Evolutionary conservation across 495 filamentous ascomycete species (phyloP).

Genomic region (Podospora australis): DNA sequence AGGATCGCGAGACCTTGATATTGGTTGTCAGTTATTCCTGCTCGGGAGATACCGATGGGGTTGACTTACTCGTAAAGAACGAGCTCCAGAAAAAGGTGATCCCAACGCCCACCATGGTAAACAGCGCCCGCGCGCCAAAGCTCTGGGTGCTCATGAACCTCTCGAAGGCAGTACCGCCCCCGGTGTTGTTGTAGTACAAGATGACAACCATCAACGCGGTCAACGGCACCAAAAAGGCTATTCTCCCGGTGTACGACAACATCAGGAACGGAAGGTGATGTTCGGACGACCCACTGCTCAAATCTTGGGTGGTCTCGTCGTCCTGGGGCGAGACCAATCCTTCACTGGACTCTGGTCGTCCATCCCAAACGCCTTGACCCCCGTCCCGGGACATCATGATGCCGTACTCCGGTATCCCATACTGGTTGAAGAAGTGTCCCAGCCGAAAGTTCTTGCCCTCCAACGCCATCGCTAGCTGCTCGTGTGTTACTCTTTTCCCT

Average conservation of each 20-base stretch:
- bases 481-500: conserved; percentile 16
- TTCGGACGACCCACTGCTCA: background rate
- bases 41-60: background rate
- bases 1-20: conserved; percentile 11
- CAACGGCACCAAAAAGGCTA: conserved; percentile 28
- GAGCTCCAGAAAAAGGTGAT: conserved; percentile 39
- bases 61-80: conserved; percentile 28
- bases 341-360: background rate
- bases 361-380: background rate
- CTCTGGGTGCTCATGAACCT: conserved; percentile 38
- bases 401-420: conserved; percentile 30
- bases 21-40: background rate
- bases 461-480: conserved; percentile 16
- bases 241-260: conserved; percentile 22
- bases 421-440: conserved; percentile 23
- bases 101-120: conserved; percentile 34
- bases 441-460: conserved; percentile 29
- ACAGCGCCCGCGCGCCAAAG: conserved; percentile 41
- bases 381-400: conserved; percentile 19
- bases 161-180: conserved; percentile 34
- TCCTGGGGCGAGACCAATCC: background rate
- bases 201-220: conserved; percentile 32
- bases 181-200: conserved; percentile 37
- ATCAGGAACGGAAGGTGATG: conserved; percentile 30
- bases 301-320: background rate